Percentiles rank a stretch among this genome's conserved stretches.
Conservation (phyloP, 164 flowering plant genomes). For the Litsea cubeba region DNA sequence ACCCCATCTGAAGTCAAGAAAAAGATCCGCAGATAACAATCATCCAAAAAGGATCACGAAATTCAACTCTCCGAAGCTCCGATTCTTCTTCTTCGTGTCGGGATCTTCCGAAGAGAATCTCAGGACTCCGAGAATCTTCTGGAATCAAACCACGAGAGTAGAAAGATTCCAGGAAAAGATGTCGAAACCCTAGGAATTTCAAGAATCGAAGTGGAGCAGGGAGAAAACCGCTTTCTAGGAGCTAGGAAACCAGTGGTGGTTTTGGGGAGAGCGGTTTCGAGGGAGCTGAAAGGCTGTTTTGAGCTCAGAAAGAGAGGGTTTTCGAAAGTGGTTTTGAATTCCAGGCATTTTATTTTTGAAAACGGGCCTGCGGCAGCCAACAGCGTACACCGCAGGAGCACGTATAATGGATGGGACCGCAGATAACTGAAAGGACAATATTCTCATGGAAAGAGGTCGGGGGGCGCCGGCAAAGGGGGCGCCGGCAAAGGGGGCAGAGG, state of each 20-base stretch:
- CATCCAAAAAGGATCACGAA: not conserved
- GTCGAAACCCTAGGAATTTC: not conserved
- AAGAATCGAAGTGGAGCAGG: not conserved
- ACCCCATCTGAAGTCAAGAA: not conserved
- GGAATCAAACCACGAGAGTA: not conserved
- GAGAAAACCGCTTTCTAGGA: not conserved
- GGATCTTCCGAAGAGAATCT: not conserved
- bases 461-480: too few species aligned
- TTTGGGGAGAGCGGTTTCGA: not conserved
- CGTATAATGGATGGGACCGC: too few species aligned
- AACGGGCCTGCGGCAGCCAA: too few species aligned
- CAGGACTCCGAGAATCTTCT: not conserved
- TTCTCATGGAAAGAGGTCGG: too few species aligned
- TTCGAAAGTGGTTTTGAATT: not conserved
- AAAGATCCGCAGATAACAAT: not conserved
- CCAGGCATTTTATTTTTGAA: too few species aligned
- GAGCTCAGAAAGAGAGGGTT: not conserved
- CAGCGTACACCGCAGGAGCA: too few species aligned
- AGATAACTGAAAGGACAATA: too few species aligned
- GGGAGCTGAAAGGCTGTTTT: not conserved
- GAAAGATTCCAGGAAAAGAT: not conserved
- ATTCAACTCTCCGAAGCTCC: not conserved
- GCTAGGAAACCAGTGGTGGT: not conserved
- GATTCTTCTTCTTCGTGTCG: not conserved
- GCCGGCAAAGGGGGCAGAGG: too few species aligned